Base-by-base conservation (phyloP, 2,329 filamentous ascomycete genomes). In the Fusarium zealandicum region DNA sequence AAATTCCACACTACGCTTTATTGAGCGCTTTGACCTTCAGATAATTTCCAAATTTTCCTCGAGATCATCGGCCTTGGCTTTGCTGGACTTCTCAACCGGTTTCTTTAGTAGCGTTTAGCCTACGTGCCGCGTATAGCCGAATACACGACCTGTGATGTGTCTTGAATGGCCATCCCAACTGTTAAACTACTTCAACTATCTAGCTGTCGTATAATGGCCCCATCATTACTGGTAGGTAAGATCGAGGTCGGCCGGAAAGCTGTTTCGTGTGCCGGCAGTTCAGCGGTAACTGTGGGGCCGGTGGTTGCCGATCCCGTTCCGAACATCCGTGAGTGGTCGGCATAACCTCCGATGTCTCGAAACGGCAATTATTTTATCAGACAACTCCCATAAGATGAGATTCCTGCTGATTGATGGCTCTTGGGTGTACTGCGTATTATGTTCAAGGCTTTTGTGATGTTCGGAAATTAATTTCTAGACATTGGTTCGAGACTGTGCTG, bases 271-370 rank as follows among this genome's bases (percentile, higher is more conserved):
- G 13, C 27, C 54, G 38, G 40, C 5, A 42, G 43, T 30, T 46
- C 40, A 40, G 37, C 17, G 40, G 25, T 37, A 40, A 32, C 13
- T 54, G 48, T 58, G 59, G 52, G 41, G 52, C 52, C 25, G 52
- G 33, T 27, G 12, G 16, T 25, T 37, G 39, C 52, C 44, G 52
- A 51, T 43, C 37, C 42, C 30, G 28, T 27, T 18, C 52, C 60
- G 42, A 27, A 31, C 22, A 11, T 32, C 52, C 30, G 30, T 58
- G 33, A 63, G 30, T 63, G 51, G 59, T 35, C 36, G 36, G 41
- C 17, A 31, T 22, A 16, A 31, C 16, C 16, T 35, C 18, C 3
- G 8, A 30, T 50, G 38, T 39, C 59, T 63, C 14, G 18, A 51
- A 57, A 44, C 38, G 51, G 56, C 11, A 60, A 1, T 45, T 28